Percentiles rank a stretch among this genome's conserved stretches.
These are phyloP conservation scores for Solanum chiquidenum DNA, from an alignment of 257 asterid species.

Conservation along the genomic window DNA sequence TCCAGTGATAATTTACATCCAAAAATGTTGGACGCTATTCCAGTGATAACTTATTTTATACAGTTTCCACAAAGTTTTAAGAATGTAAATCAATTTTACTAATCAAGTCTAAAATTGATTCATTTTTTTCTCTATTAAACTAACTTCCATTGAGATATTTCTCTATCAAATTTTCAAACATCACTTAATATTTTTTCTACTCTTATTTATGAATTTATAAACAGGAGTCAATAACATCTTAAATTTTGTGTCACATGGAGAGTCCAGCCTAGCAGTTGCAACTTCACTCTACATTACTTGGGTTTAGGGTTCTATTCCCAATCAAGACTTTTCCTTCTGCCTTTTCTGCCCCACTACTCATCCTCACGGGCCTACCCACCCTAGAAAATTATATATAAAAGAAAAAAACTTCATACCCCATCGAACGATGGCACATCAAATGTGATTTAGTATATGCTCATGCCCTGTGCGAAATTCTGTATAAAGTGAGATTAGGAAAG, in stretches of 20 bases:
- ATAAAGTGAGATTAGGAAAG: not conserved
- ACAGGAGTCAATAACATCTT: not conserved
- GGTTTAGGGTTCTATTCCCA: not conserved
- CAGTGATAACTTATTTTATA: not conserved
- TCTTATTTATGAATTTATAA: not conserved
- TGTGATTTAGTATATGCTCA: not conserved
- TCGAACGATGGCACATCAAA: not conserved
- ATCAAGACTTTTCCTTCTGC: not conserved
- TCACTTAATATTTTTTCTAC: not conserved
- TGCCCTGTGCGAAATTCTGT: not conserved
- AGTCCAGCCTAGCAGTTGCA: not conserved
- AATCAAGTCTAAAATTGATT: not conserved
- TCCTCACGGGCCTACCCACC: not conserved
- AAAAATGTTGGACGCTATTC: not conserved
- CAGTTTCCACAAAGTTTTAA: not conserved
- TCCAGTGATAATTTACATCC: not conserved
- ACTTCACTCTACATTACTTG: not conserved
- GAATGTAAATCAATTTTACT: not conserved
- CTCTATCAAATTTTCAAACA: not conserved
- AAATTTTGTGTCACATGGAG: not conserved
- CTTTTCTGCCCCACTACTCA: not conserved
- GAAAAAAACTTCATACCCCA: not conserved
- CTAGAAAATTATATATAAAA: not conserved
- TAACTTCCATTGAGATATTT: not conserved
- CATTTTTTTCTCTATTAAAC: not conserved